These are phyloP conservation scores for Xylariaceae sp. DNA, from an alignment of 2,329 filamentous ascomycete genomes.

Conservation along the genomic window DNA sequence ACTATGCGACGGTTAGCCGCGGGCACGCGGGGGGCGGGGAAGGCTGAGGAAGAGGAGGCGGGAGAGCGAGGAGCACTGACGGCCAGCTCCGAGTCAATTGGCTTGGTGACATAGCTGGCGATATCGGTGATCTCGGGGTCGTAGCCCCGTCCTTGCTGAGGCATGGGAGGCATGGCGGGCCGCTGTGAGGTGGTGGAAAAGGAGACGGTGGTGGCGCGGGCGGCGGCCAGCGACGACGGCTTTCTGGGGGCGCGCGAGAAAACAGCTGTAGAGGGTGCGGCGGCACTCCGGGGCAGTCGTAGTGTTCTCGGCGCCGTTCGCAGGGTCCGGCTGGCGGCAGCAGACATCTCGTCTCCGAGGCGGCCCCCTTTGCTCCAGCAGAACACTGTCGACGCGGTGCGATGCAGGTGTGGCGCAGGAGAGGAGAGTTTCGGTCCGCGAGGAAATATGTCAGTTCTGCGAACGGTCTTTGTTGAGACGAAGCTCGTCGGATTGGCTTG, in stretches of 20 bases:
- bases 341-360: conserved; percentile 42
- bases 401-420: too few species aligned
- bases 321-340: conserved; percentile 46
- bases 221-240: conserved; percentile 10
- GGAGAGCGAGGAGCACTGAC: too few species aligned
- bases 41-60: too few species aligned
- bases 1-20: conserved; percentile 43
- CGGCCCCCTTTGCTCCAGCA: too few species aligned
- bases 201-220: conserved; percentile 29
- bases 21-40: too few species aligned
- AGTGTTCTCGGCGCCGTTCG: conserved; percentile 48
- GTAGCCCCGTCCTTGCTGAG: conserved; percentile 55
- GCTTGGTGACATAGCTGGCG: conserved; percentile 85
- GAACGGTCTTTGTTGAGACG: too few species aligned
- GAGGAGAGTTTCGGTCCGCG: too few species aligned
- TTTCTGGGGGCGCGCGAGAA: too few species aligned
- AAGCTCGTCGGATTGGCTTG: too few species aligned
- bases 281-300: conserved; percentile 33
- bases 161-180: conserved; percentile 42
- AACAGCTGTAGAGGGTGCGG: conserved; percentile 10
- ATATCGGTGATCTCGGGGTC: conserved; percentile 94
- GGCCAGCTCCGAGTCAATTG: conserved; percentile 84
- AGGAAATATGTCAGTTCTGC: too few species aligned
- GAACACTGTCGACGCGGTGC: too few species aligned
- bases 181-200: conserved; percentile 44